phyloP scores from a whole-genome alignment of 805 yeast genomes.

The Scheffersomyces stipitis region DNA sequence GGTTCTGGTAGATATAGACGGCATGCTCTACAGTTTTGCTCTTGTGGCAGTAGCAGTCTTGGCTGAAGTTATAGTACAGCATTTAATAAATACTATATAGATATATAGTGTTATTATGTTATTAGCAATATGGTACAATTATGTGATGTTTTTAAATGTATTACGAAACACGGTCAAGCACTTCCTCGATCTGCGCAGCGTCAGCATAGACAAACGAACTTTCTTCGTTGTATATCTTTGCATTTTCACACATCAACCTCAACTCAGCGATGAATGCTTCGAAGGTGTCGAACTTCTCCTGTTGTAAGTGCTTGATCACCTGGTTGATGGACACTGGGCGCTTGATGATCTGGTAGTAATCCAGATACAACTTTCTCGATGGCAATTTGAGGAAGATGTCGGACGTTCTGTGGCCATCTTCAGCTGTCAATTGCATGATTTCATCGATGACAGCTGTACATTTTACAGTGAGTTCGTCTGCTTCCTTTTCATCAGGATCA shows the following conservation, averaged over 20 bases:
- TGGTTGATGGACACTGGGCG: slow-evolving; percentile 60
- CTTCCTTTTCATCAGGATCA: slow-evolving; percentile 5
- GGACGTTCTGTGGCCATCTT: slow-evolving; percentile 35
- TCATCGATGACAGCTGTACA: slow-evolving; percentile 44
- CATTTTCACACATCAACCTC: slow-evolving; percentile 67
- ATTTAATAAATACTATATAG: too few species aligned
- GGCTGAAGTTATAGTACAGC: too few species aligned
- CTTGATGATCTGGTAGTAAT: slow-evolving; percentile 68
- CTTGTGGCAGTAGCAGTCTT: too few species aligned
- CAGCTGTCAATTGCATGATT: slow-evolving; percentile 42
- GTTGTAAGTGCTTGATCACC: slow-evolving; percentile 49
- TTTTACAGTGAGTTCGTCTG: slow-evolving; percentile 17
- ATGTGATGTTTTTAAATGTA: too few species aligned
- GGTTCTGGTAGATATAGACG: too few species aligned
- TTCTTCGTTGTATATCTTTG: slow-evolving; percentile 68
- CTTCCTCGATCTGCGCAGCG: slow-evolving; percentile 47
- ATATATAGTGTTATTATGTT: too few species aligned
- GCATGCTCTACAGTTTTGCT: too few species aligned
- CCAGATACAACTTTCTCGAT: slow-evolving; percentile 73
- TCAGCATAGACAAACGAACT: slow-evolving; percentile 64
- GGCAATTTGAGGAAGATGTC: slow-evolving; percentile 68
- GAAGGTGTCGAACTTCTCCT: slow-evolving; percentile 33
- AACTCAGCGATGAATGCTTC: slow-evolving; percentile 61
- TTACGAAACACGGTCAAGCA: slow-evolving; percentile 25
- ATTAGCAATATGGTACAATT: too few species aligned